Evolutionary conservation across 495 filamentous ascomycete genomes (phyloP).

Genomic region (Opeltia flavorubescens): DNA sequence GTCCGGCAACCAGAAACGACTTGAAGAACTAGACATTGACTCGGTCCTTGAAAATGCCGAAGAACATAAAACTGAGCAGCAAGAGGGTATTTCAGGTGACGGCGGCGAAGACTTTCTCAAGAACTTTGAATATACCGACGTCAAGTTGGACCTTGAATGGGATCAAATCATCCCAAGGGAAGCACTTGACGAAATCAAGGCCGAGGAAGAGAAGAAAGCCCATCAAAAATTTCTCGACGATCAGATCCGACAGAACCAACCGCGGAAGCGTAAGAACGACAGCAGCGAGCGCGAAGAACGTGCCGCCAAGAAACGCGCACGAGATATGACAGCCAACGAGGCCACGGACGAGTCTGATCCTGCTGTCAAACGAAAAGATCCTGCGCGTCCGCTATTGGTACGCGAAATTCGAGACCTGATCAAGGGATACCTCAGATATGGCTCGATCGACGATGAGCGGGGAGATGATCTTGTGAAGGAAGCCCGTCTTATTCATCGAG

Average conservation of each 20-base stretch:
- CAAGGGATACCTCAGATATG: constrained; percentile 72
- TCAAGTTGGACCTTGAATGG: constrained; percentile 91
- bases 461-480: constrained; percentile 75
- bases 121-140: constrained; percentile 74
- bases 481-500: constrained; percentile 65
- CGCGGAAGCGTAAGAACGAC: constrained; percentile 65
- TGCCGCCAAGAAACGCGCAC: constrained; percentile 80
- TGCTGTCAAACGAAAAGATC: constrained; percentile 53
- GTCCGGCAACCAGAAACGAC: constrained; percentile 82
- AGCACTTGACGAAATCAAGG: constrained; percentile 73
- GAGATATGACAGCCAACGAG: constrained; percentile 42
- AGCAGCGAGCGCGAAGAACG: constrained; percentile 69
- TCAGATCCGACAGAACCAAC: constrained; percentile 72
- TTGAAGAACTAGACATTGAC: constrained; percentile 98
- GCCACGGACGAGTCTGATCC: constrained; percentile 40
- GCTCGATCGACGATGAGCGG: constrained; percentile 72
- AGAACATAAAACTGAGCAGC: constrained; percentile 83
- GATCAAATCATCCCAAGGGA: constrained; percentile 97
- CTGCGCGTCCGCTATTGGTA: constrained; percentile 69
- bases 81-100: constrained; percentile 80
- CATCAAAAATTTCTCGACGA: constrained; percentile 72
- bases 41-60: constrained; percentile 92
- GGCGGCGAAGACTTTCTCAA: constrained; percentile 88
- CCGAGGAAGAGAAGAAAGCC: constrained; percentile 68
- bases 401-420: constrained; percentile 89